phyloP scores from a whole-genome alignment of 306 rosid species.

The Rubus parviflorus region DNA sequence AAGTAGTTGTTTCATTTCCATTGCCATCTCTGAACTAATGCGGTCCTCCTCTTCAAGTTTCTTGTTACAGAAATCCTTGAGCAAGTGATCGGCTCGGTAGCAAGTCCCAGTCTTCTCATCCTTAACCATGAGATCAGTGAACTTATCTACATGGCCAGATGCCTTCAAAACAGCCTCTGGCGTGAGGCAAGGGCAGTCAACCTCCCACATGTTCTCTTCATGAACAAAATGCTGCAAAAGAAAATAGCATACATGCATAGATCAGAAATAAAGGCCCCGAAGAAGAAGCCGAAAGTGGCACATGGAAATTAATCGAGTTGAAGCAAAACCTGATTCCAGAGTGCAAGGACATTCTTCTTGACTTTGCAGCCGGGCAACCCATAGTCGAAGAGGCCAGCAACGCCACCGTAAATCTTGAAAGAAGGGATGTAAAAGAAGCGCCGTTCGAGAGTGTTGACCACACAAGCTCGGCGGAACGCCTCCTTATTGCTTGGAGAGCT shows the following conservation, averaged over 20 bases:
- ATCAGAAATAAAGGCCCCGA: background rate
- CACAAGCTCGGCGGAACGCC: constrained; percentile 59
- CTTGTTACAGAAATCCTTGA: constrained; percentile 80
- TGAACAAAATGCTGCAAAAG: constrained; percentile 71
- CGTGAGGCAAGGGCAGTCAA: constrained; percentile 89
- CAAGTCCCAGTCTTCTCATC: constrained; percentile 80
- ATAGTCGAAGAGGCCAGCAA: constrained; percentile 80
- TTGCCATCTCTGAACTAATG: constrained; percentile 56
- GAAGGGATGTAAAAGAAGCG: constrained; percentile 77
- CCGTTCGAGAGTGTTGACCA: constrained; percentile 69
- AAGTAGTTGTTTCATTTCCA: constrained; percentile 66
- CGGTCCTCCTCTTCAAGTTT: constrained; percentile 84
- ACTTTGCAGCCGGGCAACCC: constrained; percentile 87
- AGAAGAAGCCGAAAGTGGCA: background rate
- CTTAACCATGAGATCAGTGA: constrained; percentile 97
- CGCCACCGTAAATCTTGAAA: constrained; percentile 78
- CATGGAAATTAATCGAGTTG: background rate
- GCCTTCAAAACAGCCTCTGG: constrained; percentile 86
- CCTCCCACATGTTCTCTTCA: constrained; percentile 93
- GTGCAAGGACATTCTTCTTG: constrained; percentile 75
- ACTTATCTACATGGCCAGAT: constrained; percentile 90
- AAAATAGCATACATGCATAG: background rate
- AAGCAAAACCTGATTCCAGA: constrained; percentile 75
- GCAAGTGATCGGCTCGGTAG: constrained; percentile 86
- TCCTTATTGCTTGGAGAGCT: constrained; percentile 49